Evolutionary conservation across 2,329 filamentous ascomycete species (phyloP).

Genomic region (Nothophoma quercina): DNA sequence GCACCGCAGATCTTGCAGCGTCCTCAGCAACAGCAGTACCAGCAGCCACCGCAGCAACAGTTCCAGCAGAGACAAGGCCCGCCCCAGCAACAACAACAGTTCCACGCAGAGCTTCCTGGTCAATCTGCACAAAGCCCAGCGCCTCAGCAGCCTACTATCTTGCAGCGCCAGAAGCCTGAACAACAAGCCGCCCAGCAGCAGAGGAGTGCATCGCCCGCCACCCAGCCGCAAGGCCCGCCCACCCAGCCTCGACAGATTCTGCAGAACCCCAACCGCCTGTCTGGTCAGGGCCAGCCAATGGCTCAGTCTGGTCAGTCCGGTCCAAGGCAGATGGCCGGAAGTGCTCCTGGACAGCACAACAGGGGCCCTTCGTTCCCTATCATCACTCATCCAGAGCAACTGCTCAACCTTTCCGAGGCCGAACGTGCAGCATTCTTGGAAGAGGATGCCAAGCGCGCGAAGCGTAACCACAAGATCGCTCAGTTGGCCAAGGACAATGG

Average conservation of each 20-base stretch:
- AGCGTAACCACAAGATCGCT: constrained; percentile 98
- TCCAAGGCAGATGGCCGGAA: constrained; percentile 38
- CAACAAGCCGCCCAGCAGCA: constrained; percentile 32
- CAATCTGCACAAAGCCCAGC: constrained; percentile 40
- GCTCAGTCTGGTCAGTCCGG: constrained; percentile 34
- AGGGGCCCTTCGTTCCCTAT: constrained; percentile 61
- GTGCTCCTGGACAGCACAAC: constrained; percentile 43
- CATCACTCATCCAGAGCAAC: constrained; percentile 74
- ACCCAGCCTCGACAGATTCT: constrained; percentile 73
- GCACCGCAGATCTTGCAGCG: constrained; percentile 58
- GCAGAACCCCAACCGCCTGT: constrained; percentile 76
- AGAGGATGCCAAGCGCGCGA: constrained; percentile 92
- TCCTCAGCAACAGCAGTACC: constrained; percentile 52
- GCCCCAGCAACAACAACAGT: constrained; percentile 49
- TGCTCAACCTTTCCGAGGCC: constrained; percentile 80
- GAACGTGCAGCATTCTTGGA: constrained; percentile 84
- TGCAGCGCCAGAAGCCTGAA: constrained; percentile 46
- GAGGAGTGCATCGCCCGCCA: constrained; percentile 36
- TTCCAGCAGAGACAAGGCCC: constrained; percentile 35
- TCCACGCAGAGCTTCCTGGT: constrained; percentile 55
- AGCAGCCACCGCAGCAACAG: constrained; percentile 50
- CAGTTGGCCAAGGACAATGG: constrained; percentile 92
- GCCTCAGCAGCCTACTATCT: constrained; percentile 43
- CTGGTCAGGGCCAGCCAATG: constrained; percentile 53
- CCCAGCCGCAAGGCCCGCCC: constrained; percentile 52